Evolutionary conservation across 2,329 filamentous ascomycete species (phyloP).

Genomic region (Epichloe sp.): DNA sequence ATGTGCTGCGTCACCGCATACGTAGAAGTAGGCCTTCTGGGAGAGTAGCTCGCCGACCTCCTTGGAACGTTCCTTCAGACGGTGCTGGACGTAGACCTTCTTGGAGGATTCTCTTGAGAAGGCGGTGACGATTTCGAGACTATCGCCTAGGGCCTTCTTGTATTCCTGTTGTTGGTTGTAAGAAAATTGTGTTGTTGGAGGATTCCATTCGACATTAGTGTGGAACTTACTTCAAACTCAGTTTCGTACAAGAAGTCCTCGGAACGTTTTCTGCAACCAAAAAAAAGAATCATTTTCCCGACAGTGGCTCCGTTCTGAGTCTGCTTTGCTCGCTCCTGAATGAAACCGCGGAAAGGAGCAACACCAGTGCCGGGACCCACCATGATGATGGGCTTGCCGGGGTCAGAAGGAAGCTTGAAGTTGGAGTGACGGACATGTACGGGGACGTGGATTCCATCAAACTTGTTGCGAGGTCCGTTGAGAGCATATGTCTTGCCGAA

Average conservation of each 20-base stretch:
- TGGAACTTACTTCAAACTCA: constrained; percentile 76
- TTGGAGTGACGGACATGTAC: constrained; percentile 96
- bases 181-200: neutral
- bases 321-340: constrained; percentile 83
- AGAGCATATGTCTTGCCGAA: constrained; percentile 81
- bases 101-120: constrained; percentile 81
- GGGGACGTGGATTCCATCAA: constrained; percentile 87
- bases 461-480: constrained; percentile 86
- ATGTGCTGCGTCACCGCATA: constrained; percentile 93
- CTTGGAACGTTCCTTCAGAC: constrained; percentile 68
- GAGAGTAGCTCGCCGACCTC: constrained; percentile 79
- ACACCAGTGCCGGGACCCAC: constrained; percentile 93
- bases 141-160: constrained; percentile 70
- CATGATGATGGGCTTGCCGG: constrained; percentile 88
- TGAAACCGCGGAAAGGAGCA: constrained; percentile 87
- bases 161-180: constrained; percentile 48
- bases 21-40: constrained; percentile 88
- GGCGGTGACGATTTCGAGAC: constrained; percentile 80
- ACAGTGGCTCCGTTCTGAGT: constrained; percentile 69
- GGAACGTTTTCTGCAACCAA: constrained; percentile 74
- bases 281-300: constrained; percentile 83
- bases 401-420: constrained; percentile 96
- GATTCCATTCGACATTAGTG: too few species aligned
- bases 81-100: constrained; percentile 96
- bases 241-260: constrained; percentile 89